phyloP scores from a whole-genome alignment of 257 asterid species.

The Voacanga thouarsii region DNA sequence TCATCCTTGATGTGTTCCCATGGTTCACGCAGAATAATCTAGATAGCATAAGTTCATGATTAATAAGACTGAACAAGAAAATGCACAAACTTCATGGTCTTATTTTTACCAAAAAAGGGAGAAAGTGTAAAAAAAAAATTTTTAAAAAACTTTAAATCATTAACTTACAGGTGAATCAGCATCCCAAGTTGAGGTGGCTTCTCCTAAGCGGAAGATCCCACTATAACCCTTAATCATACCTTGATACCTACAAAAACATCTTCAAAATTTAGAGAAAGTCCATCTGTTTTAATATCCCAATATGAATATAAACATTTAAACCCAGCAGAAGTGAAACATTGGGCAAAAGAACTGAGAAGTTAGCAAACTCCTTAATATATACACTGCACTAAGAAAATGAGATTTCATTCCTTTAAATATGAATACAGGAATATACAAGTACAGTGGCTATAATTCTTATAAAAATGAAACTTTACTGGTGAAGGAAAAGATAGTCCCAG shows the following conservation, averaged over 20 bases:
- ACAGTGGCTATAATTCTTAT: not conserved
- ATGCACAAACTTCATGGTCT: not conserved
- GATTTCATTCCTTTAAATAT: not conserved
- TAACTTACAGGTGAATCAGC: slow-evolving; percentile 92
- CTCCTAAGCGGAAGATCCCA: slow-evolving; percentile 93
- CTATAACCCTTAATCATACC: slow-evolving; percentile 97
- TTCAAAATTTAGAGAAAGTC: slow-evolving; percentile 12
- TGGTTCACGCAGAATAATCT: slow-evolving; percentile 89
- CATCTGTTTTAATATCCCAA: not conserved
- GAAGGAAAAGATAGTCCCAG: not conserved
- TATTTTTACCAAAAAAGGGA: not conserved
- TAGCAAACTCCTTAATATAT: not conserved
- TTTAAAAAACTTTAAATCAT: slow-evolving; percentile 21
- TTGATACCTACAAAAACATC: slow-evolving; percentile 63
- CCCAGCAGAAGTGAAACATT: not conserved
- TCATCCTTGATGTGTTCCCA: slow-evolving; percentile 94
- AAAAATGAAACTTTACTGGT: not conserved
- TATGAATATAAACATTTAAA: not conserved
- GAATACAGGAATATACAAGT: not conserved
- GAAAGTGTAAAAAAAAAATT: too few species aligned
- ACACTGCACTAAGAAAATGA: not conserved
- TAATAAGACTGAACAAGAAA: not conserved
- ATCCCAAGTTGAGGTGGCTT: slow-evolving; percentile 98
- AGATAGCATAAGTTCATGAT: slow-evolving; percentile 9
- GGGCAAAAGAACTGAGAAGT: not conserved